Evolutionary conservation across 2,329 filamentous ascomycete species (phyloP), one percentile per base, ranked within the genome.

Genomic region (Verticillium zaregamsianum): DNA sequence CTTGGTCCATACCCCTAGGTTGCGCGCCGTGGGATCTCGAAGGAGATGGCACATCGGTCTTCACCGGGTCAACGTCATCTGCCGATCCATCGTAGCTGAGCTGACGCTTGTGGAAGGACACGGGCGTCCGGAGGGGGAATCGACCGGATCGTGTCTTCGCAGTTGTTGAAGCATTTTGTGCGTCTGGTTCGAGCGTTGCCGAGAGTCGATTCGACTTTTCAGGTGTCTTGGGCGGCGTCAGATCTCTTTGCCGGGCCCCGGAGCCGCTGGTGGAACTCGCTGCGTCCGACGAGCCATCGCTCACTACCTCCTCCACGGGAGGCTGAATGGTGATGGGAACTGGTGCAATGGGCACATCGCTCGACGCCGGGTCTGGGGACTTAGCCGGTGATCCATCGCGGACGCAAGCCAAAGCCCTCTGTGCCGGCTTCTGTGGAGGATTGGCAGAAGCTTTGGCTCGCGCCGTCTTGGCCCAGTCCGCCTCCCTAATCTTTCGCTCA

Each of bases 401-500:
- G 20, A 7, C 20, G 4, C 20, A 8, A 25, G 20, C 20, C 45
- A 20, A 12, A 20, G n/a, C 20, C 45, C 20, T 52, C 45, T 52
- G n/a, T 8, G 20, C 25, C 12, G 45, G n/a, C 20, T 23, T 25
- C 11, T 52, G 45, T 52, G 45, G 45, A 14, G 45, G 45, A 20
- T 52, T 52, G n/a, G 20, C 20, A 7, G 20, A n/a, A 52, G 45
- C 17, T 28, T 54, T 14, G 39, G 14, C 12, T 58, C 20, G 9
- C 52, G 52, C 9, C 55, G 20, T 37, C 54, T 37, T 60, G 59
- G 73, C 72, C 77, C 78, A 83, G 66, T 93, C 86, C 25, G 86
- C 83, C 66, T 91, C 86, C 58, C 89, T 80, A n/a, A 93, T 83
- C 68, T 85, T 88, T 63, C 83, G 83, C 70, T 96, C 92, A 35